phyloP scores from a whole-genome alignment of 257 asterid species.

The Linderniella brevidens region DNA sequence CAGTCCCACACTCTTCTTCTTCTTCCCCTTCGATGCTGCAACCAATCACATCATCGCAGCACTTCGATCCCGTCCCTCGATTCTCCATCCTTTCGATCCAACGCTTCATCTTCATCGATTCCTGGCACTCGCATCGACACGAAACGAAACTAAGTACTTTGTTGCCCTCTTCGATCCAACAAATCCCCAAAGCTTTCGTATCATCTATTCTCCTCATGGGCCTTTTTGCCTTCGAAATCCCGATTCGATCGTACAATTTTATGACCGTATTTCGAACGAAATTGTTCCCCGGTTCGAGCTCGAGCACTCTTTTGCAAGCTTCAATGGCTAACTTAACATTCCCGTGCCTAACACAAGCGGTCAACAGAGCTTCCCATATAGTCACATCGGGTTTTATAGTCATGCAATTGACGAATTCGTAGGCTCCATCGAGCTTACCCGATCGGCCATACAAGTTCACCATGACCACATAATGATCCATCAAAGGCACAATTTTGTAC shows the following conservation, averaged over 20 bases:
- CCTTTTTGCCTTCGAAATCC: too few relatives aligned
- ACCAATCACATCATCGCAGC: constrained; percentile 15
- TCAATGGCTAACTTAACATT: constrained; percentile 41
- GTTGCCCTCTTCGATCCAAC: constrained; percentile 49
- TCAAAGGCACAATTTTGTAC: constrained; percentile 28
- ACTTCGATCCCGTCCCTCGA: constrained; percentile 16
- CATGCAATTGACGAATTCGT: constrained; percentile 31
- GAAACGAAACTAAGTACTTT: constrained; percentile 27
- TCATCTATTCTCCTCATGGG: too few relatives aligned
- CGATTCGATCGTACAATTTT: constrained; percentile 32
- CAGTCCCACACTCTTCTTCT: constrained; percentile 22
- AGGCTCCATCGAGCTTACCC: constrained; percentile 55
- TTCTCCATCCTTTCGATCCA: constrained; percentile 28
- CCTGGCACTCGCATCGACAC: constrained; percentile 20
- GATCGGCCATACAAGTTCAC: constrained; percentile 55
- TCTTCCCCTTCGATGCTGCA: constrained; percentile 53
- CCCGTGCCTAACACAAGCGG: constrained; percentile 50
- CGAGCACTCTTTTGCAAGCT: constrained; percentile 49
- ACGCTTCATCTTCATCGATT: constrained; percentile 19
- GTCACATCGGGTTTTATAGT: constrained; percentile 30
- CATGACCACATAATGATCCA: constrained; percentile 64
- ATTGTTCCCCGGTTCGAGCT: constrained; percentile 47
- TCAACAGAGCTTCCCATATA: constrained; percentile 48
- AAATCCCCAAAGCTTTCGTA: constrained; percentile 25
- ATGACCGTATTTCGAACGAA: constrained; percentile 17